A percentile compares a stretch with the other conserved stretches of the same genome.
Evolutionary conservation across 2,329 filamentous ascomycete species (phyloP).

Genomic region (Fusarium sp.): DNA sequence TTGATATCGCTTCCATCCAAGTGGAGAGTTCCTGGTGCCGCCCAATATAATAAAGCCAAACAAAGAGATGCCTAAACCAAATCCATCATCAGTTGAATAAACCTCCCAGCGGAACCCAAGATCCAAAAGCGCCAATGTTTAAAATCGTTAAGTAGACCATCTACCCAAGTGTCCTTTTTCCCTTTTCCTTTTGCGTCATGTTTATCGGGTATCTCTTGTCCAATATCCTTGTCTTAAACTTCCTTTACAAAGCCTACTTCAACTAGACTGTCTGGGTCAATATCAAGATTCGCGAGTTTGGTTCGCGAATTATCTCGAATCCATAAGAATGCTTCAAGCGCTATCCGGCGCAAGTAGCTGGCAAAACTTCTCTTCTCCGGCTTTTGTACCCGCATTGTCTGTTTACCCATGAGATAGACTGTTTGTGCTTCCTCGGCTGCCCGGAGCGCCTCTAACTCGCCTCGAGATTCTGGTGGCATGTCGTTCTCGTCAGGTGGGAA

Average conservation of each 20-base stretch:
- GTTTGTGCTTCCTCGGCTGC: constrained; percentile 60
- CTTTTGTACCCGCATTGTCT: constrained; percentile 63
- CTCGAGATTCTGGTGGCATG: constrained; percentile 41
- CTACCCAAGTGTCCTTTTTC: constrained; percentile 7
- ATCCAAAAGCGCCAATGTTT: constrained; percentile 22
- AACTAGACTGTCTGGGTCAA: constrained; percentile 65
- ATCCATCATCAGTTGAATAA: constrained; percentile 4
- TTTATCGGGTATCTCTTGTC: constrained; percentile 18
- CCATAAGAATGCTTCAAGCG: constrained; percentile 70
- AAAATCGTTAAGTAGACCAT: constrained; percentile 1
- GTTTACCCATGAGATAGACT: constrained; percentile 70
- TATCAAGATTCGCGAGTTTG: constrained; percentile 70
- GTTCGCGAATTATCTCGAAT: constrained; percentile 73
- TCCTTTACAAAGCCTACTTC: constrained; percentile 78
- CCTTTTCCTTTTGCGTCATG: background rate
- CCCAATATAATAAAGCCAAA: background rate
- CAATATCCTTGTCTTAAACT: constrained; percentile 54
- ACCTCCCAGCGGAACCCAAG: constrained; percentile 6
- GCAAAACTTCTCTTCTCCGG: constrained; percentile 48
- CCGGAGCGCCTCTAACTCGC: constrained; percentile 58
- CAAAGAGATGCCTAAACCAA: background rate
- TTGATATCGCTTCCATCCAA: constrained; percentile 20
- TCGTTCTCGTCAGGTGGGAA: constrained; percentile 40
- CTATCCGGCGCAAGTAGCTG: constrained; percentile 54
- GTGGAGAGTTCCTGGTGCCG: constrained; percentile 20